phyloP scores from a whole-genome alignment of 768 basidiomycete species.

The Lactarius hengduanensis region DNA sequence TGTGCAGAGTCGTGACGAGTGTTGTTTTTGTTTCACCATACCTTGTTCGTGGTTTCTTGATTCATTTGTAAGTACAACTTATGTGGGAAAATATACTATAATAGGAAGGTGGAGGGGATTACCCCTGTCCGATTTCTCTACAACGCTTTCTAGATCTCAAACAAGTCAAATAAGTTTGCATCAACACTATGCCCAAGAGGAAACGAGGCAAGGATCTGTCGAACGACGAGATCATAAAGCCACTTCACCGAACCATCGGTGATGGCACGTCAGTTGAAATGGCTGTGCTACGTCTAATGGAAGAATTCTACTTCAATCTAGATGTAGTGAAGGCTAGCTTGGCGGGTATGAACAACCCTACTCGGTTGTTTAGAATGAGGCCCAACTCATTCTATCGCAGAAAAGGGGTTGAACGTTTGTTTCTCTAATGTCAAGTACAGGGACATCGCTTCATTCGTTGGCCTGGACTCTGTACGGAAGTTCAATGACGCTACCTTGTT shows the following conservation, averaged over 20 bases:
- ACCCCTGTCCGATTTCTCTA: too few species aligned
- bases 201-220: too few species aligned
- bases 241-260: too few species aligned
- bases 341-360: not conserved
- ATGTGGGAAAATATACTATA: too few species aligned
- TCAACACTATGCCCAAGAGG: too few species aligned
- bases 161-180: too few species aligned
- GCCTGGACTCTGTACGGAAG: not conserved
- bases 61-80: not conserved
- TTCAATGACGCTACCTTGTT: not conserved
- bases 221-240: too few species aligned
- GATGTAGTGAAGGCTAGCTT: not conserved
- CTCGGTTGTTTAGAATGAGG: not conserved
- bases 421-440: too few species aligned
- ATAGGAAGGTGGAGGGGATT: too few species aligned
- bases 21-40: slow-evolving; percentile 23
- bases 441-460: too few species aligned
- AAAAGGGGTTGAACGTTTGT: not conserved
- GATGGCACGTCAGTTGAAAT: too few species aligned
- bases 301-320: not conserved
- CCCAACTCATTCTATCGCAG: not conserved
- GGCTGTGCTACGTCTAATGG: not conserved
- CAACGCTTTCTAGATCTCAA: too few species aligned
- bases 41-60: slow-evolving; percentile 22
- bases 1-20: slow-evolving; percentile 15